Conservation (phyloP, 139 green algal genomes). For the Raphidocelis subcapitata region DNA sequence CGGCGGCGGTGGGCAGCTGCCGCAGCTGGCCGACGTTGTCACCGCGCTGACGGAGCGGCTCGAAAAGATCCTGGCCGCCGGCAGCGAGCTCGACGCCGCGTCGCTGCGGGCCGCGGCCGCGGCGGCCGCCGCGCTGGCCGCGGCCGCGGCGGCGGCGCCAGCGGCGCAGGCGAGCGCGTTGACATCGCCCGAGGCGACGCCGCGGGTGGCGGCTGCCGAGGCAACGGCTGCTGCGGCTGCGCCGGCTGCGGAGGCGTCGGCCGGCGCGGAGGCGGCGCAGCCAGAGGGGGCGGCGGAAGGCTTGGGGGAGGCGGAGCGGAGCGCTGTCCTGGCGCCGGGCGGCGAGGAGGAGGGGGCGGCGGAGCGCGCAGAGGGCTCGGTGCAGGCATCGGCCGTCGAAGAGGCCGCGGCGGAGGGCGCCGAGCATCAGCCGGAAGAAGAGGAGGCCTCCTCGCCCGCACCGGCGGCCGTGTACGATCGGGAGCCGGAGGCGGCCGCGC, state of each 20-base stretch:
- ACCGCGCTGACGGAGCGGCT: conserved; percentile 40
- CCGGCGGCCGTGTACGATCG: no score
- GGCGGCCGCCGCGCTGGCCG: background rate
- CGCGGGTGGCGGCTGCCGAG: background rate
- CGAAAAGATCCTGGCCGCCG: conserved; percentile 20
- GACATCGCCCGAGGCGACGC: background rate
- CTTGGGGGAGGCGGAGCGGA: background rate
- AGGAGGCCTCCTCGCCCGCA: no score
- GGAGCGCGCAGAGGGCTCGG: background rate
- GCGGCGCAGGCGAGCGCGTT: background rate
- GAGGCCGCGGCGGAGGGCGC: conserved; percentile 6
- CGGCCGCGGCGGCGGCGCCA: background rate
- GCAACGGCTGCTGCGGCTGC: conserved; percentile 2
- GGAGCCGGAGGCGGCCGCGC: no score
- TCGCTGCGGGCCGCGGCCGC: background rate
- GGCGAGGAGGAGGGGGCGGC: conserved; percentile 2
- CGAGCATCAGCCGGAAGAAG: background rate
- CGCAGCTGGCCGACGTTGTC: no score
- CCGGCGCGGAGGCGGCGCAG: background rate
- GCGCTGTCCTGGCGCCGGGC: background rate
- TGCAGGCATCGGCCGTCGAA: background rate
- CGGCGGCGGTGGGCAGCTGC: no score
- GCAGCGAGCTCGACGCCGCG: background rate
- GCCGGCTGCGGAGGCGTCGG: background rate
- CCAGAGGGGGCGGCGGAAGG: background rate